Base-by-base conservation (phyloP, 305 asterid genomes). In the Solanum hybrid region DNA sequence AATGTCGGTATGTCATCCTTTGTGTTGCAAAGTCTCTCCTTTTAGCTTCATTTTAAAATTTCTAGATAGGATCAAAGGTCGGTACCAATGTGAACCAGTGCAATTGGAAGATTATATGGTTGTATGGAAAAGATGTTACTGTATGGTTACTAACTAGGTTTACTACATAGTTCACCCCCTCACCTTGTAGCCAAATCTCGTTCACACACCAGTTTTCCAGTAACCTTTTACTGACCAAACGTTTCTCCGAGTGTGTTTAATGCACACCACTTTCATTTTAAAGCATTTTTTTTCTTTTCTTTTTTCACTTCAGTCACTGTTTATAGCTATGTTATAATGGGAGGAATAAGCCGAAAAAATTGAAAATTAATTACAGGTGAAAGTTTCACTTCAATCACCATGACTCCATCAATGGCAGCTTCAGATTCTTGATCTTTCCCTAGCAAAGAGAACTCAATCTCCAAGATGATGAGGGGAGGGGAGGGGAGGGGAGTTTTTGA, bases 1-100 rank as follows among this genome's bases (percentile, higher is more conserved):
- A 97, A 91, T 95, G 99, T 94, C 93, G 99, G 99, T 95, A 89
- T 40, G 91, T 82, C 87, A 29, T 82, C 38, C 73, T 82, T 45
- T 42, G 19, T 82, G 37, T 45, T 82, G 73, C 87, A 17, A 14
- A 81, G 72, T 45, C 40, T 45, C 73, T 45, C 8, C 29, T 27
- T 38, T 45, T 82, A 42, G 71, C 71, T 81, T 42, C 72, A 45
- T 82, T 38, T 69, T 45, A 9, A 29, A 82, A 45, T 27, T 29
- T 51, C 40, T 82, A 29, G 19, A 14, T 82, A 42, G 87, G 87
- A 82, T 82, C 51, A 82, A 82, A 40, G 72, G 38, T 7, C 17
- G 38, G 15, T 82, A 26, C 27, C 35, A 42, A 42, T 17, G 29
- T 7, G 38, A 82, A 14, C 27, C 35, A 40, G 35, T 81, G 32